phyloP scores from a whole-genome alignment of 805 yeast species.

The Wickerhamomyces sydowiorum region DNA sequence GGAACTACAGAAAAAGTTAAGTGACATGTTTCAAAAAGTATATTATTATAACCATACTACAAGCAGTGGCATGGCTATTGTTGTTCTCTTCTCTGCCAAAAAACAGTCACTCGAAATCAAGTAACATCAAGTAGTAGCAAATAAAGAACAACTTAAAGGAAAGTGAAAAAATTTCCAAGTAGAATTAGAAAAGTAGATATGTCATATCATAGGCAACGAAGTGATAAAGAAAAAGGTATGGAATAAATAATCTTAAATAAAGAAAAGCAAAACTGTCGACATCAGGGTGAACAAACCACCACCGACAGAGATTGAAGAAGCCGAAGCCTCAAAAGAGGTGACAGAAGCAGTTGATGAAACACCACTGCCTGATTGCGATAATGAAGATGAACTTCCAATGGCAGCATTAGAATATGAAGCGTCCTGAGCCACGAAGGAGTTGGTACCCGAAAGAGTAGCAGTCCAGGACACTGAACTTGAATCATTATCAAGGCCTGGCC shows the following conservation, averaged over 20 bases:
- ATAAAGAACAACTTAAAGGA: not conserved
- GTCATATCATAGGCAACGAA: not conserved
- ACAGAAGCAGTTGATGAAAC: conserved; percentile 1
- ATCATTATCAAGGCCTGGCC: not conserved
- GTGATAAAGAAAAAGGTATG: not conserved
- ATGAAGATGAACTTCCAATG: not conserved
- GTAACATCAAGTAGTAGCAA: no score
- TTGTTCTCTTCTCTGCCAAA: no score
- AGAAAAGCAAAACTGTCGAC: not conserved
- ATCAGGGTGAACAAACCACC: conserved; percentile 1
- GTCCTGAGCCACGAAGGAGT: not conserved
- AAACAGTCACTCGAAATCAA: no score
- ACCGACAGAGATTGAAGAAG: not conserved
- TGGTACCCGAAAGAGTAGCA: not conserved
- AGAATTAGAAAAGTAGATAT: not conserved
- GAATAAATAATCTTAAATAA: not conserved
- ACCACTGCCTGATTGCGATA: not conserved
- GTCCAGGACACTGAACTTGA: not conserved
- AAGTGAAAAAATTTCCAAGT: not conserved
- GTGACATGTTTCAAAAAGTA: no score
- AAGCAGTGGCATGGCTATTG: no score
- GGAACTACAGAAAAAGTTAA: no score
- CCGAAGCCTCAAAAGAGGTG: conserved; percentile 3
- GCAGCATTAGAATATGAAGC: not conserved
- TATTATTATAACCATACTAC: no score